Evolutionary conservation across 1,284 basidiomycete genomes (phyloP), one percentile per base, ranked within the genome.

Genomic region (Leccinum pachyderme): DNA sequence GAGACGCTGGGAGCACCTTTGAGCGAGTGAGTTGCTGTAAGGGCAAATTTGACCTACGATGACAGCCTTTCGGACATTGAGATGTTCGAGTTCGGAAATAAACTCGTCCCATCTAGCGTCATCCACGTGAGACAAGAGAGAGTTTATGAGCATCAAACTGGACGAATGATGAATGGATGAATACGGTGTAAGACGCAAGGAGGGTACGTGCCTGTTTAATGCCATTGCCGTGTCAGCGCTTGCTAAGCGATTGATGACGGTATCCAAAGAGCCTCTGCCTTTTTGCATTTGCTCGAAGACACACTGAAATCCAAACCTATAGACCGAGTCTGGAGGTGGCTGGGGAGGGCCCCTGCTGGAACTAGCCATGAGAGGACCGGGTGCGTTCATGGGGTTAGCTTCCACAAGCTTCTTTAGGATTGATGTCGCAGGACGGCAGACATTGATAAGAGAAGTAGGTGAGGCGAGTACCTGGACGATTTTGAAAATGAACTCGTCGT

Each of bases 371-470:
- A 79, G 68, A 1, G 80, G 75, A 7, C 83, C 84, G 2, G 85
- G 81, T 18, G 82, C 81, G 60, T 76, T 84, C 60, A 77, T 72
- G 7, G 88, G 87, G 63, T 91, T 88, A 8, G 89, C 90, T 66
- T 91, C 89, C 25, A 95, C 91, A 18, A 95, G 81, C 62, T 88
- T 88, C 74, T 93, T 91, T 57, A 96, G 79, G 56, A 96, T 95
- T 45, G 91, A 87, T n/a, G 94, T 97, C 1, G 95, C 94, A 11
- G 95, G 95, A n/a, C 95, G 86, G 63, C 93, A 92, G 60, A 98
- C 90, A 62, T 99, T 99, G 77, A 95, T 86, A n/a, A 87, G 81
- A 43, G 89, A 85, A 50, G 82, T 78, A 15, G 87, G 76, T 0
- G 89, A 84, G 4, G 90, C 86, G 39, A 97, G 80, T 58, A 95